Percentiles rank a stretch among this genome's conserved stretches.
These are phyloP conservation scores for Xylariales sp. DNA, from an alignment of 2,329 filamentous ascomycete genomes.

Conservation along the genomic window DNA sequence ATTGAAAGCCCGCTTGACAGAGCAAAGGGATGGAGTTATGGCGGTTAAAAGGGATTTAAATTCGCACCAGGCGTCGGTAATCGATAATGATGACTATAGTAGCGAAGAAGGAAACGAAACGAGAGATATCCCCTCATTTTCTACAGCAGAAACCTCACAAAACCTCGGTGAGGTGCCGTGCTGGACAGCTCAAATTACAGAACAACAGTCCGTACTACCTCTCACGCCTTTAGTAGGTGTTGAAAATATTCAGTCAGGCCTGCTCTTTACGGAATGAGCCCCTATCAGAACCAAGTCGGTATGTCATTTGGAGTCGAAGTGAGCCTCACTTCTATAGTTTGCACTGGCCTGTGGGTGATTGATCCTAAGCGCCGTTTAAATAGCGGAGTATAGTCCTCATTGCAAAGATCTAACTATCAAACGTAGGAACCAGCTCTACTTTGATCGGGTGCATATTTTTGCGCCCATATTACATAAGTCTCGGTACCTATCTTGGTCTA, in stretches of 20 bases:
- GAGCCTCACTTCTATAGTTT: slow-evolving; percentile 35
- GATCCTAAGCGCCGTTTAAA: too few relatives aligned
- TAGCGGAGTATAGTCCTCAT: too few relatives aligned
- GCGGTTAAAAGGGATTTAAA: too few relatives aligned
- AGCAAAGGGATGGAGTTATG: background rate
- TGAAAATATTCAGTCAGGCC: too few relatives aligned
- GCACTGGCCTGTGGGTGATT: slow-evolving; percentile 33
- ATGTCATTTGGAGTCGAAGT: slow-evolving; percentile 6
- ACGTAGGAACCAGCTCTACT: slow-evolving; percentile 41
- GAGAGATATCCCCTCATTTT: background rate
- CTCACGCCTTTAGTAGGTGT: too few relatives aligned
- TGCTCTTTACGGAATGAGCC: background rate
- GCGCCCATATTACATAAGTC: slow-evolving; percentile 46
- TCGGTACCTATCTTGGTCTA: slow-evolving; percentile 43
- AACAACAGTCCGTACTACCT: too few relatives aligned
- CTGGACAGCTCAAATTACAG: too few relatives aligned
- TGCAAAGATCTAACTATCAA: background rate
- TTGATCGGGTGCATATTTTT: slow-evolving; percentile 48
- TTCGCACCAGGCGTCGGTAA: too few relatives aligned
- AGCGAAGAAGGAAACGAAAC: too few relatives aligned
- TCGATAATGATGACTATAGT: too few relatives aligned
- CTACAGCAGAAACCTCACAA: background rate
- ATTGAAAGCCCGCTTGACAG: background rate
- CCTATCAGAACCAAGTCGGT: background rate
- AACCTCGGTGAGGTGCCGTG: too few relatives aligned